Evolutionary conservation across 352 stramenopile genomes (phyloP).

Genomic region (Phytophthora megakarya): DNA sequence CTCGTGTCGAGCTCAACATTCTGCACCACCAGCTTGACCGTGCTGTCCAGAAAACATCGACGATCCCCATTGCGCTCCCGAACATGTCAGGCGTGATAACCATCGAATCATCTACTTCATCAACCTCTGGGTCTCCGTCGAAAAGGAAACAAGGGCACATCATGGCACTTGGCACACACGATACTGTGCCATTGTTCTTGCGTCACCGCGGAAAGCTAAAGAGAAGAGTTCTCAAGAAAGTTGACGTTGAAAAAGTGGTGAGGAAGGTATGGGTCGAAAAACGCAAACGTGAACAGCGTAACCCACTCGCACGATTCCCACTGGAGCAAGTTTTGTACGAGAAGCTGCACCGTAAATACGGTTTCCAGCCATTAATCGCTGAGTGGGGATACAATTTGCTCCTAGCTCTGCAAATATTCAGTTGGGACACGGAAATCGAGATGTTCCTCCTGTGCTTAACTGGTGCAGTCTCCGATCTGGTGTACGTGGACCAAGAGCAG

Average conservation of each 20-base stretch:
- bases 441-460: constrained; percentile 79
- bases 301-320: constrained; percentile 44
- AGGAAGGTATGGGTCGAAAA: constrained; percentile 82
- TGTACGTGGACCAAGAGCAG: constrained; percentile 75
- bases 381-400: constrained; percentile 90
- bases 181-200: constrained; percentile 69
- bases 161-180: constrained; percentile 58
- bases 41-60: constrained; percentile 37
- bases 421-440: constrained; percentile 82
- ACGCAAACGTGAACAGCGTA: constrained; percentile 64
- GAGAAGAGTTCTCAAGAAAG: constrained; percentile 64
- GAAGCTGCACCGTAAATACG: constrained; percentile 79
- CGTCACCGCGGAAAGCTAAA: constrained; percentile 77
- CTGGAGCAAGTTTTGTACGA: constrained; percentile 80
- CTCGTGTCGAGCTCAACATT: constrained; percentile 76
- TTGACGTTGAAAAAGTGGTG: constrained; percentile 66
- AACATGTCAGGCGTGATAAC: constrained; percentile 23
- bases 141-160: constrained; percentile 69
- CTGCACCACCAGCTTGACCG: constrained; percentile 70
- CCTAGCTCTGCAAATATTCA: constrained; percentile 62
- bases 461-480: constrained; percentile 63
- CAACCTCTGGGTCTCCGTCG: constrained; percentile 20
- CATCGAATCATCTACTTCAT: constrained; percentile 13
- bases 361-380: constrained; percentile 79
- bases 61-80: constrained; percentile 8